Evolutionary conservation across 1,284 basidiomycete genomes (phyloP), one percentile per base, ranked within the genome.

Genomic region (Phenoliferia sp.): DNA sequence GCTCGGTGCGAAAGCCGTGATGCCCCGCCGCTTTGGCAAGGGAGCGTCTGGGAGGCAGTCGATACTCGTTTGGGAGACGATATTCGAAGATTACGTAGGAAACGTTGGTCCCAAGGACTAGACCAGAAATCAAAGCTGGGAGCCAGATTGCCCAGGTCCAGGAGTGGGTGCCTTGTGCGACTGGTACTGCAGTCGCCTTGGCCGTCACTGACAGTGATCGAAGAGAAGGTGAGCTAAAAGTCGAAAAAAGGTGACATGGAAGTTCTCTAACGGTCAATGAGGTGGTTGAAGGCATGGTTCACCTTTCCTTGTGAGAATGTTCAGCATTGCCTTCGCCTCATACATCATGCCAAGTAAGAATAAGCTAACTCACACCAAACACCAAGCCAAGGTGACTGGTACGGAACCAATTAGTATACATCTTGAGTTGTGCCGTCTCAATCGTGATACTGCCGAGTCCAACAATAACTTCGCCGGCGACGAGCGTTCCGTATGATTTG

Each of bases 31-130:
- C 2, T 4, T 29, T 2, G 1, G 28, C 35, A 22, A 69, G 36
- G 56, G 72, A 60, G 28, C 68, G 65, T 0, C 75, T 75, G n/a
- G 73, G 74, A 3, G 70, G 58, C 1, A 73, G 67, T 7, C 75
- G 73, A 66, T 77, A 78, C 50, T 67, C 36, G 17, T 63, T 64
- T 0, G 79, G 78, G 4, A 81, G 71, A 5, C 63, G 65, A 17
- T 74, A 68, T 72, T 81, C 80, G 58, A 75, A 79, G 35, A 68
- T 33, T 65, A 78, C 77, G 72, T 82, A 82, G 19, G 55, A 69
- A 44, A 77, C 61, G 56, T 77, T 76, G 62, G 78, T 31, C 1
- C 35, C 63, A 17, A 79, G 69, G 31, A 77, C 39, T 12, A 44
- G 22, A 44, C 12, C 39, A 12, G 39, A 44, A 12, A 44, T 22